These are phyloP conservation scores for Sphagnum magellanicum DNA, from an alignment of 228 moss, liverwort and hornwort genomes.

Conservation along the genomic window DNA sequence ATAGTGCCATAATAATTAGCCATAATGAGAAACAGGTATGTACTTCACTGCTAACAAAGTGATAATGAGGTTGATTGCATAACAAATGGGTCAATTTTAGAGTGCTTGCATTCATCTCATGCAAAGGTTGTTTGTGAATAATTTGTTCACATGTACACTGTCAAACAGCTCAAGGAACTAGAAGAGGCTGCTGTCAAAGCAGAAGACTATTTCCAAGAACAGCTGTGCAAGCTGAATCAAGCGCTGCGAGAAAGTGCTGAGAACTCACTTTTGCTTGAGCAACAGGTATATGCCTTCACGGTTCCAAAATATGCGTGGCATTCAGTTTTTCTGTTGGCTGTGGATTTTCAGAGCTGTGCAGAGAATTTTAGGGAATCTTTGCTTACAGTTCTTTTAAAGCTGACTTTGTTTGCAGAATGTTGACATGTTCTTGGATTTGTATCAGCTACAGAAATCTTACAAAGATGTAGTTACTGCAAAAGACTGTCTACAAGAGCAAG, in stretches of 20 bases:
- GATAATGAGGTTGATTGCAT: too few species aligned
- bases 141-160: too few species aligned
- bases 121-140: too few species aligned
- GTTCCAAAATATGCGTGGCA: neutral
- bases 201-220: constrained; percentile 36
- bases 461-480: constrained; percentile 20
- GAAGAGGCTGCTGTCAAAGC: constrained; percentile 22
- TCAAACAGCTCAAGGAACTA: constrained; percentile 27
- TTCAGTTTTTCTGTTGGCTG: neutral
- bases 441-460: constrained; percentile 32
- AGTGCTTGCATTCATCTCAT: too few species aligned
- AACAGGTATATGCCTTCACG: constrained; percentile 36
- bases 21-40: constrained; percentile 53
- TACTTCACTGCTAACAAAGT: neutral
- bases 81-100: too few species aligned
- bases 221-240: constrained; percentile 39
- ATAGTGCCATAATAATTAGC: constrained; percentile 25
- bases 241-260: constrained; percentile 38
- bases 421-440: neutral
- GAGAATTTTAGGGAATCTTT: neutral
- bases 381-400: too few species aligned
- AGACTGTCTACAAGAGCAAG: constrained; percentile 34
- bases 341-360: neutral
- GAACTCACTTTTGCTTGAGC: constrained; percentile 26
- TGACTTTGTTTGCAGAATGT: neutral